Evolutionary conservation across 2,329 filamentous ascomycete species (phyloP), one percentile per base, ranked within the genome.

Genomic region (Calonectria montana): DNA sequence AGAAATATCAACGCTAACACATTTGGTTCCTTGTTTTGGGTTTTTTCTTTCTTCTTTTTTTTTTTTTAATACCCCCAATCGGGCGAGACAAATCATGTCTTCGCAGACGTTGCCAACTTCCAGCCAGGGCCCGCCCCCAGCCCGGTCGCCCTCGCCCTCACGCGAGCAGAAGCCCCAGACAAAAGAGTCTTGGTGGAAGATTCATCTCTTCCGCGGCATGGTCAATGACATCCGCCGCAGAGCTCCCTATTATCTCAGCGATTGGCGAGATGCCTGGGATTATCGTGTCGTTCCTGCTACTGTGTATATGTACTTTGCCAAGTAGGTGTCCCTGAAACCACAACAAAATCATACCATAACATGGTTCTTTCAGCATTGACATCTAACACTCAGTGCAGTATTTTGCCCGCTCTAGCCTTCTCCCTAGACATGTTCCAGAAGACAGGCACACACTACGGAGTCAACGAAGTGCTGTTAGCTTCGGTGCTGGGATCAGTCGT

Each of bases 291-390:
- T 97, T 45, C 95, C 95, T 1, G 94, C 94, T 18, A 97, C 95
- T 12, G 86, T 97, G 35, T 97, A 97, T 84, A 97, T 97, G 94
- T 97, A 97, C 86, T 97, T 97, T 88, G 94, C 95, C 74, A 97
- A 97, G 94, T 96, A 88, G 73, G 87, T 16, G 35, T 18, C 25
- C 62, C 29, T 23, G n/a, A 53, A 55, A 43, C 15, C 13, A 21
- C n/a, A 3, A 13, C 12, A 23, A 21, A 13, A 47, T n/a, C n/a
- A n/a, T n/a, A n/a, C n/a, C n/a, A n/a, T n/a, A n/a, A n/a, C n/a
- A 16, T 23, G 16, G 7, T 39, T 39, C 31, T 27, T 27, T 37
- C 35, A 5, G 10, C 31, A 59, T 15, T 16, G n/a, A n/a, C 47
- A 39, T 65, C 76, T 77, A 43, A 77, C 71, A 55, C 29, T 64